Base-by-base conservation (phyloP, 2,329 filamentous ascomycete genomes). In the Xenosphaeropsis pyriputrescens region DNA sequence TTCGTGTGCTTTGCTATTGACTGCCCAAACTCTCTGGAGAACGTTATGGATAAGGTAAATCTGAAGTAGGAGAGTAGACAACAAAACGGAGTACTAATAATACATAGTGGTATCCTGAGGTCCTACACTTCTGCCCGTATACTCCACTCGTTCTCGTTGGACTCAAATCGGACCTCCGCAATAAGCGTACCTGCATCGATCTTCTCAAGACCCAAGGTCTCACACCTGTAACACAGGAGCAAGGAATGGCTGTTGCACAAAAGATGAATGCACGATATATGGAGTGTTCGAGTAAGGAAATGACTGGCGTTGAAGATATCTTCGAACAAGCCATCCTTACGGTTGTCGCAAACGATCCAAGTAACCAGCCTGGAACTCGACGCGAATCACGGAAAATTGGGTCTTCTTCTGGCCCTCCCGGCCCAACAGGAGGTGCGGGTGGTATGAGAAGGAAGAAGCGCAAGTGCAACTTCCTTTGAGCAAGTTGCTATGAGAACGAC, bases 1-100 rank as follows among this genome's bases (percentile, higher is more conserved):
- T 96, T 98, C 59, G 91, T 98, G 49, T 98, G 91, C 69, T 98
- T 98, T 60, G 91, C 91, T 47, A 95, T 98, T 54, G 91, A 98
- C 63, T 98, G 91, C 60, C 91, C 91, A 29, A 95, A 94, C 60
- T 96, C 89, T 6, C 70, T 98, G 38, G 91, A 98, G 57, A 98
- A 98, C 61, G 89, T 98, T 41, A 80, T 96, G 67, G 91, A 98
- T 66, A 98, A 98, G 80, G 91, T 95, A 65, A 45, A 67, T 37
- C 19, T 48, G 40, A 5, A 18, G 16, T 8, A 33, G 2, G 32
- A 26, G 9, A 13, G 13, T 16, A 15, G 36, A 29, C 12, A 11
- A 11, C 29, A 18, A 18, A 3, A 6, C 12, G 5, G 22, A 6
- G 12, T 26, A 43, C 50, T 54, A 51, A 63, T 52, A 41, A 41